These are phyloP conservation scores for Backusella tarrabulga DNA, from an alignment of 192 early-diverging fungal genomes.

Conservation along the genomic window DNA sequence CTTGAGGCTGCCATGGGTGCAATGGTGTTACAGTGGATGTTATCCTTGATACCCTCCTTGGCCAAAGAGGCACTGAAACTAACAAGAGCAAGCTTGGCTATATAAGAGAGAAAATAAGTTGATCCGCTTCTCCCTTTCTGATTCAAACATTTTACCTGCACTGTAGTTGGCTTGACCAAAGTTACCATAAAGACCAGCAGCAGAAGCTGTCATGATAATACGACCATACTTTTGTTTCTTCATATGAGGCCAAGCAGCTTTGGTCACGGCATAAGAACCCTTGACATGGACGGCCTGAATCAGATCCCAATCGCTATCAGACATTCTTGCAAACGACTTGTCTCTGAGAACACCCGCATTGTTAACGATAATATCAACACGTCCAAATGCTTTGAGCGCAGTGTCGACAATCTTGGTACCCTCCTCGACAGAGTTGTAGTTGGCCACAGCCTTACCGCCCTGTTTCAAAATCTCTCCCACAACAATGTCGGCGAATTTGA, in stretches of 20 bases:
- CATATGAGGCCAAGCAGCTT: conserved; percentile 96
- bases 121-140: neutral
- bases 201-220: conserved; percentile 90
- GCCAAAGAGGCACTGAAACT: conserved; percentile 91
- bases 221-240: conserved; percentile 91
- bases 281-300: conserved; percentile 89
- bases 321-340: conserved; percentile 94
- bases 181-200: conserved; percentile 98
- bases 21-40: conserved; percentile 90
- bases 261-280: conserved; percentile 93
- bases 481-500: conserved; percentile 86
- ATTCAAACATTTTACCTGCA: conserved; percentile 46
- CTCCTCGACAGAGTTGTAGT: conserved; percentile 95
- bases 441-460: conserved; percentile 94
- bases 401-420: conserved; percentile 98
- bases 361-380: conserved; percentile 94
- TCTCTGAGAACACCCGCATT: conserved; percentile 98
- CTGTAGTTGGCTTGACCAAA: conserved; percentile 90
- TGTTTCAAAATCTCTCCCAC: conserved; percentile 89
- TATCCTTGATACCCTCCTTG: conserved; percentile 90
- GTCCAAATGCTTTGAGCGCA: conserved; percentile 91
- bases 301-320: conserved; percentile 96
- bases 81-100: conserved; percentile 91
- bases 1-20: conserved; percentile 95
- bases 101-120: conserved; percentile 19